Conservation (phyloP, 805 yeast genomes). For the Metschnikowia dekortorum region DNA sequence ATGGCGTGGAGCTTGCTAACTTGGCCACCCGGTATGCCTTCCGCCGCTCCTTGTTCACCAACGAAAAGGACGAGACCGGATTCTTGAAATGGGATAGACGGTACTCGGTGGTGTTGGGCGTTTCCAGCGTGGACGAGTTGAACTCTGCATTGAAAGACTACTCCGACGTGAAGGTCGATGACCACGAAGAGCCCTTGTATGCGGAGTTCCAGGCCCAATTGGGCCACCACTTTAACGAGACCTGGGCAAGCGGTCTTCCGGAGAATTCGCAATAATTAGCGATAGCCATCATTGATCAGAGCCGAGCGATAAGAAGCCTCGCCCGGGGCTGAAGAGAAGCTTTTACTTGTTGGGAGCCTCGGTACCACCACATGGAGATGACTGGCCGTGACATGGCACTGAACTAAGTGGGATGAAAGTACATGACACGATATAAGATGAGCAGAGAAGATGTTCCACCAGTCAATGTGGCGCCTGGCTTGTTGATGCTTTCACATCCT, state of each 20-base stretch:
- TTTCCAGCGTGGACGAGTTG: conserved; percentile 61
- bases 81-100: conserved; percentile 21
- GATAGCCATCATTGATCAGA: no score
- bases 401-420: no score
- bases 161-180: conserved; percentile 35
- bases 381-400: no score
- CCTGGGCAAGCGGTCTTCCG: conserved; percentile 50
- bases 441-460: no score
- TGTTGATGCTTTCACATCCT: no score
- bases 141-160: conserved; percentile 57
- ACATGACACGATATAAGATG: no score
- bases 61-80: conserved; percentile 3
- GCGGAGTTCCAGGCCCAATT: conserved; percentile 35
- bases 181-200: conserved; percentile 43
- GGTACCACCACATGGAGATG: no score
- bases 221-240: conserved; percentile 58
- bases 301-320: no score
- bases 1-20: conserved; percentile 65
- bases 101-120: conserved; percentile 72
- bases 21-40: conserved; percentile 76
- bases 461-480: no score
- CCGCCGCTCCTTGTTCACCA: conserved; percentile 28
- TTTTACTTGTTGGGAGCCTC: no score
- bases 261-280: neutral
- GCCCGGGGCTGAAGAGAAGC: no score